phyloP scores from a whole-genome alignment of 2,329 filamentous ascomycete genomes.

The Cercospora citrullina region DNA sequence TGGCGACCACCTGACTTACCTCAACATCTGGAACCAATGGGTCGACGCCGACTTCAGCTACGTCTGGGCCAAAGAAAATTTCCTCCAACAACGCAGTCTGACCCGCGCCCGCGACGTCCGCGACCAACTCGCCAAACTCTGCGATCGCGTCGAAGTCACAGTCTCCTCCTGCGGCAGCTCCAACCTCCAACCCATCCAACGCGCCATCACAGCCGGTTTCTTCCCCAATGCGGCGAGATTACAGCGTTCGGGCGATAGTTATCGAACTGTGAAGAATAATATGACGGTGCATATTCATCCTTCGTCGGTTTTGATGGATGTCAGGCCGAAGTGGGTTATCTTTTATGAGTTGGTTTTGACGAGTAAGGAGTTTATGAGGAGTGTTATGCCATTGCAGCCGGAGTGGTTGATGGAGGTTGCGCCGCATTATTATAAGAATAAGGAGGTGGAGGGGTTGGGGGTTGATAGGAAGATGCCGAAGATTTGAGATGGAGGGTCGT shows the following conservation, averaged over 20 bases:
- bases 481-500: conserved; percentile 21
- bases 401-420: conserved; percentile 87
- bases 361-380: conserved; percentile 89
- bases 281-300: conserved; percentile 91
- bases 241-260: conserved; percentile 79
- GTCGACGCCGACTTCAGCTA: conserved; percentile 85
- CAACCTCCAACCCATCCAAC: conserved; percentile 78
- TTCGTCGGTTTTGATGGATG: conserved; percentile 74
- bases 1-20: conserved; percentile 81
- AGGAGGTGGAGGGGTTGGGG: conserved; percentile 79
- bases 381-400: conserved; percentile 78
- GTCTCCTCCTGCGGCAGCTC: conserved; percentile 63
- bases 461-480: conserved; percentile 73
- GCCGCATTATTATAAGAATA: conserved; percentile 91
- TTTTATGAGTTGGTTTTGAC: conserved; percentile 84
- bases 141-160: conserved; percentile 85
- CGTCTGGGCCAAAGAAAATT: conserved; percentile 90
- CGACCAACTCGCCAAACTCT: conserved; percentile 87
- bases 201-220: conserved; percentile 86
- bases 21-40: conserved; percentile 96
- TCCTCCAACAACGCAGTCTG: conserved; percentile 85
- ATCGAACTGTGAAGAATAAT: conserved; percentile 88
- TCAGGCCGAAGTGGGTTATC: conserved; percentile 81
- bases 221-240: conserved; percentile 89
- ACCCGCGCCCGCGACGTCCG: conserved; percentile 86